phyloP scores from a whole-genome alignment of 257 asterid genomes.

The Solanum pennellii region DNA sequence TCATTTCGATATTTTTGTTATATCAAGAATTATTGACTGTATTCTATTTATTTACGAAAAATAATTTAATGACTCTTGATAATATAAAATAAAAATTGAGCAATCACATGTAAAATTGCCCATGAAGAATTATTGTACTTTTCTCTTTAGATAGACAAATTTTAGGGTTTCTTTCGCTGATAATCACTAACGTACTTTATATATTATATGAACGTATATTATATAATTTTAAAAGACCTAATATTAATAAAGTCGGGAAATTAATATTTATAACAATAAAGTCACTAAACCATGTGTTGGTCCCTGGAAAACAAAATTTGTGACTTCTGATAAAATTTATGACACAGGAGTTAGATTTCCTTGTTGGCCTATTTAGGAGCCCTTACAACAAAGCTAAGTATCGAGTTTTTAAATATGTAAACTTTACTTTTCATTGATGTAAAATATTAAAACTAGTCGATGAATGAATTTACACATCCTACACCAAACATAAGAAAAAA shows the following conservation, averaged over 20 bases:
- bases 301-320: background rate
- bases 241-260: background rate
- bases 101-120: background rate
- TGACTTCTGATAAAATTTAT: background rate
- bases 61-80: no score
- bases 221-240: no score
- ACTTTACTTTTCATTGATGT: background rate
- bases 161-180: background rate
- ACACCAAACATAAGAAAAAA: background rate
- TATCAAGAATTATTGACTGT: background rate
- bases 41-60: no score
- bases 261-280: no score
- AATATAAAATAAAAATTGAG: background rate
- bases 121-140: background rate
- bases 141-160: background rate
- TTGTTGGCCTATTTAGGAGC: background rate
- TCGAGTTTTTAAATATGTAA: background rate
- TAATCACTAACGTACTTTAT: no score
- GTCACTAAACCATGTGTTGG: background rate
- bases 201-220: no score
- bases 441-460: background rate
- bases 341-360: background rate
- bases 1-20: no score
- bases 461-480: background rate
- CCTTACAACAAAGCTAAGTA: background rate